Conservation (phyloP, 1,284 basidiomycete species). For the Ustilago loliicola region DNA sequence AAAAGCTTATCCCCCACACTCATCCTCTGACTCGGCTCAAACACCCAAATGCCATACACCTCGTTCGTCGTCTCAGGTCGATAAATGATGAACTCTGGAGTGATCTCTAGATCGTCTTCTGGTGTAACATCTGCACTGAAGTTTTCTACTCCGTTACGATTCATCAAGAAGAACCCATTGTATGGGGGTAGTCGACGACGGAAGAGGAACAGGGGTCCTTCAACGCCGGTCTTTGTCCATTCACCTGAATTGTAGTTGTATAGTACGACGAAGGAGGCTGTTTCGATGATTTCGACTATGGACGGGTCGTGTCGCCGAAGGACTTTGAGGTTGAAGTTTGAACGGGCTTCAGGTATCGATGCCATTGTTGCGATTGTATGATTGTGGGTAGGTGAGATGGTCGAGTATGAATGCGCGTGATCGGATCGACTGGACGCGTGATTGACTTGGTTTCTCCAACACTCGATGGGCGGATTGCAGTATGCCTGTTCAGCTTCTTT, state of each 20-base stretch:
- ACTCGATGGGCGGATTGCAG: not conserved
- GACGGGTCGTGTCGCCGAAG: conserved; percentile 83
- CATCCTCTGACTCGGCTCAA: conserved; percentile 79
- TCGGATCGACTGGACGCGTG: too few species aligned
- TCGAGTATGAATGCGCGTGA: not conserved
- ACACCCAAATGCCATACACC: conserved; percentile 84
- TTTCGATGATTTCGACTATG: conserved; percentile 83
- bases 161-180: conserved; percentile 88
- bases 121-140: conserved; percentile 82
- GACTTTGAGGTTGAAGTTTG: conserved; percentile 80
- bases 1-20: conserved; percentile 74
- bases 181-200: conserved; percentile 80
- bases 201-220: conserved; percentile 89
- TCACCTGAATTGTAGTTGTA: conserved; percentile 68
- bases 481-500: not conserved
- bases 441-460: not conserved
- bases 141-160: conserved; percentile 86
- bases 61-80: conserved; percentile 74
- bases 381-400: not conserved
- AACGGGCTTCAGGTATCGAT: conserved; percentile 42
- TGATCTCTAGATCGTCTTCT: conserved; percentile 80
- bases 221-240: conserved; percentile 82
- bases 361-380: conserved; percentile 19
- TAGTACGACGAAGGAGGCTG: conserved; percentile 81
- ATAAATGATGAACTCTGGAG: conserved; percentile 78